Evolutionary conservation across 164 flowering plant species (phyloP).

Genomic region (Platanus orientalis): DNA sequence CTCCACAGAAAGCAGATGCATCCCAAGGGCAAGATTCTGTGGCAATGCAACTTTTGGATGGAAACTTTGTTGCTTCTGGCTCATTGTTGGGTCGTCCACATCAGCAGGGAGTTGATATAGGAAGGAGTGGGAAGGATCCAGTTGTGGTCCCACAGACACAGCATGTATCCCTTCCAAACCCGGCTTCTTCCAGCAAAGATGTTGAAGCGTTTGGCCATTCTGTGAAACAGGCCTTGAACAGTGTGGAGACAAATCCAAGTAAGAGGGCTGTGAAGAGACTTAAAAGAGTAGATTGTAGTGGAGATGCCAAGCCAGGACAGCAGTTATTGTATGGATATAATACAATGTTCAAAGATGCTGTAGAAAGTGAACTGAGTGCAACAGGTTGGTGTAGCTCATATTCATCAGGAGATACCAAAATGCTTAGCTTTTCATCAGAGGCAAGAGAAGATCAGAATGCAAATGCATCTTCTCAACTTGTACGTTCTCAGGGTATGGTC

Average conservation of each 20-base stretch:
- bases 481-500: conserved; percentile 23
- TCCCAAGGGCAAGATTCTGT: conserved; percentile 16
- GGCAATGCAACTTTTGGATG: conserved; percentile 14
- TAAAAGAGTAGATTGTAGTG: conserved; percentile 33
- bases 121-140: conserved; percentile 15
- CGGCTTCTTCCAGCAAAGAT: conserved; percentile 31
- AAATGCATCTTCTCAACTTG: conserved; percentile 28
- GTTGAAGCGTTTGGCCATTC: conserved; percentile 61
- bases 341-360: conserved; percentile 25
- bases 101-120: conserved; percentile 25
- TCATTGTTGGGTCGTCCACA: conserved; percentile 13
- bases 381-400: conserved; percentile 13
- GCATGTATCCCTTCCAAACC: conserved; percentile 22
- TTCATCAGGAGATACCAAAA: conserved; percentile 14
- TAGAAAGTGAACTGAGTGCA: conserved; percentile 14
- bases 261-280: conserved; percentile 47
- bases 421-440: no score
- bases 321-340: conserved; percentile 29
- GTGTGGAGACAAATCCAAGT: conserved; percentile 43
- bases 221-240: conserved; percentile 42
- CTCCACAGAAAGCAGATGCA: conserved; percentile 14
- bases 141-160: conserved; percentile 8
- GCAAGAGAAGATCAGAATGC: no score
- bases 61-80: conserved; percentile 18
- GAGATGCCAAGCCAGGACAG: conserved; percentile 29